These are phyloP conservation scores for Purpureocillium takamizusanense DNA, from an alignment of 2,329 filamentous ascomycete genomes.

Conservation along the genomic window DNA sequence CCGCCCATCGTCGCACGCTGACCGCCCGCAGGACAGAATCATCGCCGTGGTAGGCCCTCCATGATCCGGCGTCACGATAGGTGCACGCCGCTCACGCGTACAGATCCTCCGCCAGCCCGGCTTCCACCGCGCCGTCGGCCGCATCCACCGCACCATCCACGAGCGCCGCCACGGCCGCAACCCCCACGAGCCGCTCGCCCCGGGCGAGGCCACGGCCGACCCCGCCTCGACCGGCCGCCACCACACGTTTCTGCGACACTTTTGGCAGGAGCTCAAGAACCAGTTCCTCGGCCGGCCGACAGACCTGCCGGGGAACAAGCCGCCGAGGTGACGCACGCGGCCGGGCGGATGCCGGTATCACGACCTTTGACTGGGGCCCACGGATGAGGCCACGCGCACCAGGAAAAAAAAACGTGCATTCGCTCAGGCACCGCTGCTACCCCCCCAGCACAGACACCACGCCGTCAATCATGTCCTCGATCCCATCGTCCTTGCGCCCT, in stretches of 20 bases:
- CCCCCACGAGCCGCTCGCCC: conserved; percentile 39
- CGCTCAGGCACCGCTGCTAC: too few species aligned
- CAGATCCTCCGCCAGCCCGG: conserved; percentile 41
- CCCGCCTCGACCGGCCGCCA: conserved; percentile 15
- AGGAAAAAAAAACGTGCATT: too few species aligned
- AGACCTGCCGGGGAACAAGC: conserved; percentile 21
- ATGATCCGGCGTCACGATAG: too few species aligned
- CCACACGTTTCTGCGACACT: conserved; percentile 34
- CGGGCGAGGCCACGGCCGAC: conserved; percentile 39
- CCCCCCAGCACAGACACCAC: not conserved
- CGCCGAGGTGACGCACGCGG: conserved; percentile 12
- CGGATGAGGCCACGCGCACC: too few species aligned
- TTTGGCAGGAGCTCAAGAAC: conserved; percentile 41
- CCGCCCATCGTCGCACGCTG: conserved; percentile 3
- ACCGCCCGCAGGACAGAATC: conserved; percentile 21
- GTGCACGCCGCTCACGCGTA: too few species aligned
- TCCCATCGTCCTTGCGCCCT: not conserved
- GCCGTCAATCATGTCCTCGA: not conserved
- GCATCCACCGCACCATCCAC: conserved; percentile 41
- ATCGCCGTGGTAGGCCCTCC: conserved; percentile 18
- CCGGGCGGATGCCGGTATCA: too few species aligned
- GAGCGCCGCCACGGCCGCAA: conserved; percentile 39
- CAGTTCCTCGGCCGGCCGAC: conserved; percentile 37
- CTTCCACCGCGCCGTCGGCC: conserved; percentile 43
- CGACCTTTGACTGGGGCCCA: too few species aligned